Base-by-base conservation (phyloP, 305 asterid genomes). In the Fraxinus albicans region DNA sequence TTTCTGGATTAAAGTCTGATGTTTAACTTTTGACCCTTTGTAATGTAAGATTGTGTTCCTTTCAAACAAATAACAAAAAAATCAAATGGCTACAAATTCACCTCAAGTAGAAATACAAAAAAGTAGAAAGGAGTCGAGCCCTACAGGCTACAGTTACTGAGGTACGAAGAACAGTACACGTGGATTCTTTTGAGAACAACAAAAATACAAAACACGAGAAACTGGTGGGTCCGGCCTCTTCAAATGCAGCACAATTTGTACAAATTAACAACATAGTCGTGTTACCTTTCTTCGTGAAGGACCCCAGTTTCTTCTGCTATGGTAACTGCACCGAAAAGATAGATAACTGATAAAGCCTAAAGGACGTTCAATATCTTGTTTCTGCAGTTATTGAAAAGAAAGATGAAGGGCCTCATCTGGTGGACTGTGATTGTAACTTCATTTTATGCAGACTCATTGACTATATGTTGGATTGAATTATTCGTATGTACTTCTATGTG, bases 311-410 rank as follows among this genome's bases (percentile, higher is more conserved):
- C 29, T 44, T 79, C 84, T 42, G 86, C 72, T 76, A 70, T 27
- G 80, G 83, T 76, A 80, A 87, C 50, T 77, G 84, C 34, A 70
- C 4, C 19, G 12, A 55, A 81, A 77, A 77, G 40, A 77, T 0
- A 25, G 27, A 1, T 77, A 72, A 44, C 80, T 33, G 75, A 76
- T 70, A 33, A 47, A 50, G 63, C 63, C 21, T 50, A 4, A 50
- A 84, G 82, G 78, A 76, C 85, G 84, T 58, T 55, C 73, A 55
- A 77, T 70, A 81, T 72, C 79, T 83, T 44, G 40, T 53, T 63
- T 76, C 72, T 38, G 75, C 83, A 65, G 79, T 15, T 34, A 35
- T n/a, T 53, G 50, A 81, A 80, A 55, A 74, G 42, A 65, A 40
- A 10, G 44, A 63, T 10, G 73, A 58, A 55, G 27, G 36, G 85